Evolutionary conservation across 768 basidiomycete genomes (phyloP).

Genomic region (Naganishia vaughanmartiniae): DNA sequence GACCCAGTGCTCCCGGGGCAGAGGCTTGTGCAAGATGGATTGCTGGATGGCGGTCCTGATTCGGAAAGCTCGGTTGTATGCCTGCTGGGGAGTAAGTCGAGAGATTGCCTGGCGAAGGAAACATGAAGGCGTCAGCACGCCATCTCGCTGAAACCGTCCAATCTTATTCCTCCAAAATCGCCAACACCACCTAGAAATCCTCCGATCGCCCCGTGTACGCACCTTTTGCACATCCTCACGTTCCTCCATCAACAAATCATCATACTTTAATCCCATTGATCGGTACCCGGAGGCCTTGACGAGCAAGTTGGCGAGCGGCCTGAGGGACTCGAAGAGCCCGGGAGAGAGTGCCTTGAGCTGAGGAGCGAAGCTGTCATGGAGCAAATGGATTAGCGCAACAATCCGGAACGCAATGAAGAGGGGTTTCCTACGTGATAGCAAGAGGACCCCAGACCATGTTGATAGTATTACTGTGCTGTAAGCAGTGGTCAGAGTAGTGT

Average conservation of each 20-base stretch:
- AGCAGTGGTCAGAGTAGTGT: not conserved
- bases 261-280: constrained; percentile 82
- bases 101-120: constrained; percentile 66
- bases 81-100: constrained; percentile 74
- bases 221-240: constrained; percentile 48
- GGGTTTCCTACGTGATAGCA: constrained; percentile 30
- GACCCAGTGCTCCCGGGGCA: constrained; percentile 79
- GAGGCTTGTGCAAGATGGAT: constrained; percentile 71
- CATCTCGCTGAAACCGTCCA: not conserved
- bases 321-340: constrained; percentile 65
- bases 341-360: constrained; percentile 65
- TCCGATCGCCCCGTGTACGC: constrained; percentile 5
- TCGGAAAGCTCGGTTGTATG: constrained; percentile 87
- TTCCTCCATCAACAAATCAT: constrained; percentile 67
- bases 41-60: constrained; percentile 69
- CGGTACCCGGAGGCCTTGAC: constrained; percentile 77
- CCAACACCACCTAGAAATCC: not conserved
- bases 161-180: not conserved
- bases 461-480: not conserved
- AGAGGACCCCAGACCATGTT: constrained; percentile 34
- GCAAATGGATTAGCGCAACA: not conserved
- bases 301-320: constrained; percentile 80
- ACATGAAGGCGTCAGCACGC: not conserved
- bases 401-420: not conserved
- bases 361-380: constrained; percentile 60